Base-by-base conservation (phyloP, 2,329 filamentous ascomycete genomes). In the Ciborinia camelliae region DNA sequence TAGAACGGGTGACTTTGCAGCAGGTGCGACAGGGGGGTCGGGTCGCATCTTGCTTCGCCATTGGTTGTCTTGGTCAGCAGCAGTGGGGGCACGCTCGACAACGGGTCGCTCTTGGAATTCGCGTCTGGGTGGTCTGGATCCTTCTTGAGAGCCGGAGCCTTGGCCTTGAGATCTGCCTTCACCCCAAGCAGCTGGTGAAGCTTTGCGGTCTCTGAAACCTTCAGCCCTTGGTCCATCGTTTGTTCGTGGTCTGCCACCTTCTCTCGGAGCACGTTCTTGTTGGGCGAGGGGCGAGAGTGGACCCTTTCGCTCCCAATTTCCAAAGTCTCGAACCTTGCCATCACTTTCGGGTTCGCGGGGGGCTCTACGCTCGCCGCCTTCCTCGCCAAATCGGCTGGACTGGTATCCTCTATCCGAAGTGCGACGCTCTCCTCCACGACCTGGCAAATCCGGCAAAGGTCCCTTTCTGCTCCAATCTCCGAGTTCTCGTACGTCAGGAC, bases 261-360 rank as follows among this genome's bases (percentile, higher is more conserved):
- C 85, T 67, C 85, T 82, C 60, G 82, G 81, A 58, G 77, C 79
- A 64, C 81, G 80, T 68, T 87, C 84, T 53, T 79, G 76, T 66
- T 80, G 83, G 60, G 81, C 81, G 70, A 80, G 82, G 28, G 94
- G 91, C 50, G 94, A 91, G 64, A 98, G 82, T 45, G 95, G 95
- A 15, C 95, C 95, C 75, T 91, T 95, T 72, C 95, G 90, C 79
- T 97, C 94, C 95, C 95, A 99, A 78, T 92, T 96, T 71, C 86
- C 84, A 70, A 95, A 90, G 76, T 96, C 91, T 65, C 91, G 88
- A 64, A 86, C 79, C 76, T 91, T 93, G 70, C 89, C 89, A 76
- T 94, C 91, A 61, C 82, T 81, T 68, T 89, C 86, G 67, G 83
- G 81, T 68, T 86, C 85, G 62, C 86, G 86, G 60, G 86, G 86